Base-by-base conservation (phyloP, 2,329 filamentous ascomycete species). In the Hypoxylon sp. region DNA sequence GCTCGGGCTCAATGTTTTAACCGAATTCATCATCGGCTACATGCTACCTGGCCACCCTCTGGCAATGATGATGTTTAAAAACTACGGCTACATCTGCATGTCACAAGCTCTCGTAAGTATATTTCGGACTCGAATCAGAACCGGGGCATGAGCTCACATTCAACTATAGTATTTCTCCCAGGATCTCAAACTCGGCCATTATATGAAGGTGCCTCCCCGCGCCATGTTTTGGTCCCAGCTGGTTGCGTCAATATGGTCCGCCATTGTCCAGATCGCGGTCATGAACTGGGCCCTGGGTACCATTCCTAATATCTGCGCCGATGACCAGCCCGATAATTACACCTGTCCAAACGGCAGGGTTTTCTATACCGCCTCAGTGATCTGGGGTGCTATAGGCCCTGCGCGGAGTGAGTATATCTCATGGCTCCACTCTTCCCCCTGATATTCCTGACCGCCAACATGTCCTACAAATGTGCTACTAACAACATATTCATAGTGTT, bases 21-120 rank as follows among this genome's bases (percentile, higher is more conserved):
- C 90, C n/a, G 90, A 92, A 76, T 92, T 91, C 73, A 85, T 93
- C 66, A 86, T 91, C 67, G 91, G 91, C 5, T 93, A 93, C 78
- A 90, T 93, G 84, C 86, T 91, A 54, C 91, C 91, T 0, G 91
- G 91, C 27, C 85, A 85, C 2, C 91, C 91, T 1, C 83, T 93
- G 67, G 90, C 90, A 52, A 90, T 92, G 85, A 93, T 93, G 90
- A 86, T 93, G 81, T 93, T 93, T 82, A 92, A 92, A 79, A 91
- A 89, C 68, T 93, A 91, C 73, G 89, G 89, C 55, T 92, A 91
- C 76, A 87, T 92, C 62, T 88, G 84, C 79, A 91, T 91, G 88
- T 83, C 83, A 15, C 88, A 91, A 76, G 89, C 87, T 0, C 81
- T 91, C 6, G 67, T 69, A 17, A 67, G 67, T 61, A 46, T 8